phyloP scores from a whole-genome alignment of 1,284 basidiomycete genomes.

The Pulveroboletus sp. region DNA sequence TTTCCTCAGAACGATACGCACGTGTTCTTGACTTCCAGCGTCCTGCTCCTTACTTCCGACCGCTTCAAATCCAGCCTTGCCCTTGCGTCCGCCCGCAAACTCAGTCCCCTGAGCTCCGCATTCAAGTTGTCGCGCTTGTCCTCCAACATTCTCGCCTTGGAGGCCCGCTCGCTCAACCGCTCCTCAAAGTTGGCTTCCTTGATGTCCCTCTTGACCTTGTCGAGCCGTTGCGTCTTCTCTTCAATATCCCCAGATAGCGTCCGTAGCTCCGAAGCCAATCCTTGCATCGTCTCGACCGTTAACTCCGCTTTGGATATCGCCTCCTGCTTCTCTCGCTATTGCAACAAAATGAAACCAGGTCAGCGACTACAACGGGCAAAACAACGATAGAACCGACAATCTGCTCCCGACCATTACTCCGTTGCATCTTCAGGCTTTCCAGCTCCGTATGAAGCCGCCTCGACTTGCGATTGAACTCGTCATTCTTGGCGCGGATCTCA shows the following conservation, averaged over 20 bases:
- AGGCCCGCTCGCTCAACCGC: slow-evolving; percentile 60
- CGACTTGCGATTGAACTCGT: slow-evolving; percentile 60
- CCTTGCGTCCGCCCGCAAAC: slow-evolving; percentile 79
- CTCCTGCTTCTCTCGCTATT: slow-evolving; percentile 51
- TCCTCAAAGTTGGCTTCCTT: slow-evolving; percentile 68
- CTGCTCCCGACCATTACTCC: slow-evolving; percentile 55
- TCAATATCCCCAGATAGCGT: slow-evolving; percentile 65
- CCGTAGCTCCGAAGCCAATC: slow-evolving; percentile 58
- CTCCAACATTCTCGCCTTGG: slow-evolving; percentile 64
- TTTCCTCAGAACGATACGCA: slow-evolving; percentile 40
- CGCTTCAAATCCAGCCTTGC: slow-evolving; percentile 82
- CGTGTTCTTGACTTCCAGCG: slow-evolving; percentile 66
- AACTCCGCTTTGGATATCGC: slow-evolving; percentile 56
- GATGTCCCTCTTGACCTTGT: slow-evolving; percentile 61
- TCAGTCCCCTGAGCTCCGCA: slow-evolving; percentile 72
- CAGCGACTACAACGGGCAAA: slow-evolving; percentile 1
- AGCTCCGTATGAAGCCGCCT: slow-evolving; percentile 55
- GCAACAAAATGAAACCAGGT: slow-evolving; percentile 4
- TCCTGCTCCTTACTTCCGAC: slow-evolving; percentile 66
- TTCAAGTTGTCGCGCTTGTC: slow-evolving; percentile 72
- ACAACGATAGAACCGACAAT: slow-evolving; percentile 48
- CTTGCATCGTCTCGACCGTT: slow-evolving; percentile 57
- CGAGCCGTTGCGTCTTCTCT: slow-evolving; percentile 62
- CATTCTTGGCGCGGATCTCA: slow-evolving; percentile 52
- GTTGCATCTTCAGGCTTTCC: slow-evolving; percentile 54